Conservation (phyloP, 257 asterid genomes). For the Gentiana macrophylla region DNA sequence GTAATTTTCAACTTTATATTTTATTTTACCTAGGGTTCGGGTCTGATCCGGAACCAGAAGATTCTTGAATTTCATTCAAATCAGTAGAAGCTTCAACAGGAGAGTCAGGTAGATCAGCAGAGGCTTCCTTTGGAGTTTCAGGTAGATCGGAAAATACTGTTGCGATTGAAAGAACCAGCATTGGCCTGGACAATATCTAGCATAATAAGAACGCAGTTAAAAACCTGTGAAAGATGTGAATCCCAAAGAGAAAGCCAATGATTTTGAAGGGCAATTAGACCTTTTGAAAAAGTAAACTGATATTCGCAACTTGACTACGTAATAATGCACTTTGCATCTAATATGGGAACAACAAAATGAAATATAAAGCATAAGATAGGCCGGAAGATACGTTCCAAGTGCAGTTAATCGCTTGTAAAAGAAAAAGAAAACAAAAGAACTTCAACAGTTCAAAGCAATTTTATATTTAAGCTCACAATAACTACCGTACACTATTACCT, state of each 20-base stretch:
- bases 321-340: too few species aligned
- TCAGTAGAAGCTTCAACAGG: slow-evolving; percentile 7
- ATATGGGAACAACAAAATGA: too few species aligned
- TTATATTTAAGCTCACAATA: too few species aligned
- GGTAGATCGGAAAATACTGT: slow-evolving; percentile 30
- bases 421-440: too few species aligned
- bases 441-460: too few species aligned
- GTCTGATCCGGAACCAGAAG: slow-evolving; percentile 6
- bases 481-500: too few species aligned
- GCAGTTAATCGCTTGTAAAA: too few species aligned
- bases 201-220: slow-evolving; percentile 6
- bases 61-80: slow-evolving; percentile 13
- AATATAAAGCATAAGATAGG: too few species aligned
- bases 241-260: neutral
- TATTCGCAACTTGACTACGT: neutral
- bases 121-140: slow-evolving; percentile 11
- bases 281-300: neutral
- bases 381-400: too few species aligned
- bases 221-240: neutral
- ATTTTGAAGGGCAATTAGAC: too few species aligned
- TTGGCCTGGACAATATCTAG: slow-evolving; percentile 38
- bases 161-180: slow-evolving; percentile 33
- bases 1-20: neutral
- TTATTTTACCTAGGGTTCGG: slow-evolving; percentile 9
- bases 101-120: slow-evolving; percentile 18